Evolutionary conservation across 2,329 filamentous ascomycete genomes (phyloP).

Genomic region (Xylariaceae sp.): DNA sequence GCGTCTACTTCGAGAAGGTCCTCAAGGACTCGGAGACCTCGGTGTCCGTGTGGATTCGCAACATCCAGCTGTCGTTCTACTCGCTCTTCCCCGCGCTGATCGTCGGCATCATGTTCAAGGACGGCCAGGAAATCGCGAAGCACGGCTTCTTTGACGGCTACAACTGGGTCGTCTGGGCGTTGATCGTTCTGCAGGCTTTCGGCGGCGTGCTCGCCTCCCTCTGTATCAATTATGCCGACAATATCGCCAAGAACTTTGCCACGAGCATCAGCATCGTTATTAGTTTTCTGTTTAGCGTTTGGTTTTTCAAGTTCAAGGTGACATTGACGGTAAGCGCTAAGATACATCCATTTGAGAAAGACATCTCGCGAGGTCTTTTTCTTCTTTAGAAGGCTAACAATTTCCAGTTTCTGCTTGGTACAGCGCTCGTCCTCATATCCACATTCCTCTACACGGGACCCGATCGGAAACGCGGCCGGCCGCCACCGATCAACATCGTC

Average conservation of each 20-base stretch:
- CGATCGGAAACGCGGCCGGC: constrained; percentile 61
- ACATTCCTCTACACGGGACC: constrained; percentile 83
- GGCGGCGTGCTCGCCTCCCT: constrained; percentile 84
- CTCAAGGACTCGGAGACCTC: constrained; percentile 79
- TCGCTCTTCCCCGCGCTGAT: constrained; percentile 88
- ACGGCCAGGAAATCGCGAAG: constrained; percentile 79
- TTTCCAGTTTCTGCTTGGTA: constrained; percentile 77
- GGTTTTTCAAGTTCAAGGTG: constrained; percentile 80
- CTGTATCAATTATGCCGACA: constrained; percentile 81
- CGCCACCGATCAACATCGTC: constrained; percentile 69
- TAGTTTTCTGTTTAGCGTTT: constrained; percentile 82
- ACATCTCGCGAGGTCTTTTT: too few relatives aligned
- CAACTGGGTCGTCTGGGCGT: constrained; percentile 87
- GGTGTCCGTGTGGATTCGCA: constrained; percentile 88
- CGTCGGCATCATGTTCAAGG: constrained; percentile 82
- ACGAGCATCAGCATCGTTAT: constrained; percentile 90
- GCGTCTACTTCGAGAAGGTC: constrained; percentile 88
- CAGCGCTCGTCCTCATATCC: constrained; percentile 74
- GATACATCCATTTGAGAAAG: background rate
- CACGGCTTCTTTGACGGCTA: constrained; percentile 95
- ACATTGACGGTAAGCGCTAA: constrained; percentile 66
- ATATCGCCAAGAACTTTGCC: constrained; percentile 92
- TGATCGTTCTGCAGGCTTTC: constrained; percentile 78
- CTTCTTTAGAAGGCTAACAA: constrained; percentile 5
- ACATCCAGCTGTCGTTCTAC: constrained; percentile 93